Evolutionary conservation across 345 rosid species (phyloP).

Genomic region (Eutrema heterophyllum): DNA sequence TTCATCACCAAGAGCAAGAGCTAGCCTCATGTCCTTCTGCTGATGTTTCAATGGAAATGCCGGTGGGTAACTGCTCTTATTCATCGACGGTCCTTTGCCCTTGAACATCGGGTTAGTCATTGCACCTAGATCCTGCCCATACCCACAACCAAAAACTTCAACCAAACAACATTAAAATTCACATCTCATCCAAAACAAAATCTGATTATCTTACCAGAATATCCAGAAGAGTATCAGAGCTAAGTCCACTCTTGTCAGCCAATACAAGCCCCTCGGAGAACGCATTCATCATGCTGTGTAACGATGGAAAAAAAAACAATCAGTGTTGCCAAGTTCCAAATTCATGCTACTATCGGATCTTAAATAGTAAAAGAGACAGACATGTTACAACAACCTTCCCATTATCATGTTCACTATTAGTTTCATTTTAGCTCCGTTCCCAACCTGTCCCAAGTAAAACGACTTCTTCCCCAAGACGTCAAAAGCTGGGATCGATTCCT

Average conservation of each 20-base stretch:
- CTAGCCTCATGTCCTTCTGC: conserved; percentile 94
- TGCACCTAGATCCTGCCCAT: conserved; percentile 71
- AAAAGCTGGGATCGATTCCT: conserved; percentile 75
- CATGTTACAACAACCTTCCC: conserved; percentile 62
- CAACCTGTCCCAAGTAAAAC: conserved; percentile 80
- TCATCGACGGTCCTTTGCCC: conserved; percentile 85
- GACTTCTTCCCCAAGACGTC: conserved; percentile 82
- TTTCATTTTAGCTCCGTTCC: conserved; percentile 96
- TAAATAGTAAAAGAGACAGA: background rate
- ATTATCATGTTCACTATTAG: conserved; percentile 95
- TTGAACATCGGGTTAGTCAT: conserved; percentile 79
- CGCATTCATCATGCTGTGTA: conserved; percentile 61
- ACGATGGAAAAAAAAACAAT: background rate
- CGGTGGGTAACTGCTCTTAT: conserved; percentile 54
- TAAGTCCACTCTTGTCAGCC: conserved; percentile 74
- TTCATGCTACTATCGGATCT: background rate
- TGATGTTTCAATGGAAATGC: conserved; percentile 91
- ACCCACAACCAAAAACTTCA: background rate
- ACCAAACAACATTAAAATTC: background rate
- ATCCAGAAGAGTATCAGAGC: conserved; percentile 64
- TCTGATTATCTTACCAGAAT: conserved; percentile 55
- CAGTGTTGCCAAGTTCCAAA: background rate
- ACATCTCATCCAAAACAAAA: background rate
- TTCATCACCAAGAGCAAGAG: conserved; percentile 96
- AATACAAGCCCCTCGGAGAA: conserved; percentile 90